Evolutionary conservation across 208 protist species (phyloP), one percentile per base, ranked within the genome.

Genomic region (Tritrichomonas musculus): DNA sequence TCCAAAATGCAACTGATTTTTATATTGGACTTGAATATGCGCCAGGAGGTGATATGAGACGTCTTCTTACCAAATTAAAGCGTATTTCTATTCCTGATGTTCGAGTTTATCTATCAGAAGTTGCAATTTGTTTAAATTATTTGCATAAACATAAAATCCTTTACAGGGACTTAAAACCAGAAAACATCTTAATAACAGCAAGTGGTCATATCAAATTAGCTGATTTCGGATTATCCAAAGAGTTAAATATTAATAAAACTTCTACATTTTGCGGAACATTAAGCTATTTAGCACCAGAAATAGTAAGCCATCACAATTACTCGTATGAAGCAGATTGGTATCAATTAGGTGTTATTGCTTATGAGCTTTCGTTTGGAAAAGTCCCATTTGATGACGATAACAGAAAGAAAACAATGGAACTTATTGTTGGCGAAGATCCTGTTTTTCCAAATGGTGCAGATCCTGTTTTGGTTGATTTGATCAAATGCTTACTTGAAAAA

Each of bases 251-350:
- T 27, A 30, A 1, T 14, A 47, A 9, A 20, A 93, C 92, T 3
- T 53, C 20, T 14, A 64, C 92, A 39, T 93, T 93, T 44, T 73
- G 64, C 30, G 93, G 93, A 5, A 94, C 93, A 27, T 20, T 88
- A 9, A 92, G 94, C 27, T 94, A 94, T 36, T 73, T 94, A 27
- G 92, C 92, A 57, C 92, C 92, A 17, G 92, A 93, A 20, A 92
- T 94, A n/a, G 25, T 88, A 33, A 53, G 88, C 4, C 25, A 69
- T 17, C n/a, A 93, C 25, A 1, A 3, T 39, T 73, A 82, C 39
- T 11, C 25, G 17, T 57, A 69, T 41, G n/a, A 20, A 39, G 95
- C 96, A 13, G 96, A 97, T 93, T 96, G 94, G 93, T 96, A 95
- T 95, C 73, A 93, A 11, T 84, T 96, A 1, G 95, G 95, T 50